Conservation (phyloP, 2,329 filamentous ascomycete genomes). For the Penicillium olsonii region DNA sequence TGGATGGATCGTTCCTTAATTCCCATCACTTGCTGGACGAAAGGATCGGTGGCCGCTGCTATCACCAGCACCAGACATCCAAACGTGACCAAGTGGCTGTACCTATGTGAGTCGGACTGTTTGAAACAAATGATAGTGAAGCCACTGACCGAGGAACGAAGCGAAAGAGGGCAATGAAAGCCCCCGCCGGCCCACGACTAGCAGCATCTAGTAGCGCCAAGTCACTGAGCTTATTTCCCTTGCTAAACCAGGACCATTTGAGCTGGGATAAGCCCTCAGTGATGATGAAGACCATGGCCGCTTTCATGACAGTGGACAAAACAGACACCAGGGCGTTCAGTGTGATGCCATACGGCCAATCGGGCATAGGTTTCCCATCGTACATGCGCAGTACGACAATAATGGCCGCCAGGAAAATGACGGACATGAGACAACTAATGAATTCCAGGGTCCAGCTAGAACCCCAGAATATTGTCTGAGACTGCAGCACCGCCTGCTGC, state of each 20-base stretch:
- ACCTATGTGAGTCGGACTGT: background rate
- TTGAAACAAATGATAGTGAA: background rate
- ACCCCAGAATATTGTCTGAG: slow-evolving; percentile 17
- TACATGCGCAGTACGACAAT: slow-evolving; percentile 32
- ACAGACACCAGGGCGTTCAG: slow-evolving; percentile 37
- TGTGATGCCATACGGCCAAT: slow-evolving; percentile 35
- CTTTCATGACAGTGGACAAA: slow-evolving; percentile 32
- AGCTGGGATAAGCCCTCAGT: slow-evolving; percentile 34
- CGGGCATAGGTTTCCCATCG: slow-evolving; percentile 28
- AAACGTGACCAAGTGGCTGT: slow-evolving; percentile 28
- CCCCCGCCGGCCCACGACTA: slow-evolving; percentile 34
- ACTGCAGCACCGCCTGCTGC: slow-evolving; percentile 17
- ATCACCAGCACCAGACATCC: slow-evolving; percentile 32
- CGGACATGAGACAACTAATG: slow-evolving; percentile 26
- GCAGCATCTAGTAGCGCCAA: slow-evolving; percentile 36
- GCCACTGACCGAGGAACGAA: slow-evolving; percentile 27
- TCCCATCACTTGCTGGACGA: slow-evolving; percentile 33
- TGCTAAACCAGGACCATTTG: slow-evolving; percentile 39
- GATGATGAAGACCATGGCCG: slow-evolving; percentile 31
- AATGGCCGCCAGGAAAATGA: slow-evolving; percentile 37
- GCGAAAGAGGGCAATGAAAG: slow-evolving; percentile 28
- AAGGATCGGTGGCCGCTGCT: slow-evolving; percentile 30
- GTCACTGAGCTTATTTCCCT: slow-evolving; percentile 30
- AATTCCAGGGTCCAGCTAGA: slow-evolving; percentile 25
- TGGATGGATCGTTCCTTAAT: slow-evolving; percentile 21